These are phyloP conservation scores for Sambucus nigra DNA, from an alignment of 129 eudicot genomes.

Conservation along the genomic window DNA sequence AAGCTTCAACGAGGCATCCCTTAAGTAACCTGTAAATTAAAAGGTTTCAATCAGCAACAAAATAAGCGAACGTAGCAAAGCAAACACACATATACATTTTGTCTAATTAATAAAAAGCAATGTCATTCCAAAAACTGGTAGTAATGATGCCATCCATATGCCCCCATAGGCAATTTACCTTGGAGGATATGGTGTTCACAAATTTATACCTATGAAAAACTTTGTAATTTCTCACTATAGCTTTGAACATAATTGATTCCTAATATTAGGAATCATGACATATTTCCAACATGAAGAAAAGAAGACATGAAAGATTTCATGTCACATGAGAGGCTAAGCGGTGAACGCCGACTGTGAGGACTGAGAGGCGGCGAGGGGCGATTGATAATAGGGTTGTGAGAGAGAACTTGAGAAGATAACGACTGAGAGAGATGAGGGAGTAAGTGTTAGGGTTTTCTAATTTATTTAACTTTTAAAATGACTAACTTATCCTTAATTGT, in stretches of 20 bases:
- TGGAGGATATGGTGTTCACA: not conserved
- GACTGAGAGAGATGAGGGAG: too few relatives aligned
- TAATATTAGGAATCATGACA: not conserved
- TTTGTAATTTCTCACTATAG: not conserved
- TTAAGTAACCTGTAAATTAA: conserved; percentile 5
- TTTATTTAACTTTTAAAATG: too few relatives aligned
- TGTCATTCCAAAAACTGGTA: not conserved
- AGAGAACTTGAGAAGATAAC: too few relatives aligned
- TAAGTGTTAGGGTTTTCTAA: too few relatives aligned
- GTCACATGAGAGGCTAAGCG: too few relatives aligned
- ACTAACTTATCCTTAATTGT: too few relatives aligned
- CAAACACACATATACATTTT: not conserved
- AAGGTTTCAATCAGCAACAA: conserved; percentile 1
- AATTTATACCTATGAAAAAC: not conserved
- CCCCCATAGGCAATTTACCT: conserved; percentile 3
- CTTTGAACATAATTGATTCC: not conserved
- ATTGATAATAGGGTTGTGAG: too few relatives aligned
- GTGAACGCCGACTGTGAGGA: too few relatives aligned
- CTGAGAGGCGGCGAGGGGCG: too few relatives aligned
- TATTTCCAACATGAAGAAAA: not conserved
- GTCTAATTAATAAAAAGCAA: not conserved
- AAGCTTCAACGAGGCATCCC: not conserved
- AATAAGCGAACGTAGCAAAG: not conserved
- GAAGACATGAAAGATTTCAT: not conserved
- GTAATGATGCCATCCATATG: not conserved